Evolutionary conservation across 257 asterid genomes (phyloP).

Genomic region (Solanum clarkiae): DNA sequence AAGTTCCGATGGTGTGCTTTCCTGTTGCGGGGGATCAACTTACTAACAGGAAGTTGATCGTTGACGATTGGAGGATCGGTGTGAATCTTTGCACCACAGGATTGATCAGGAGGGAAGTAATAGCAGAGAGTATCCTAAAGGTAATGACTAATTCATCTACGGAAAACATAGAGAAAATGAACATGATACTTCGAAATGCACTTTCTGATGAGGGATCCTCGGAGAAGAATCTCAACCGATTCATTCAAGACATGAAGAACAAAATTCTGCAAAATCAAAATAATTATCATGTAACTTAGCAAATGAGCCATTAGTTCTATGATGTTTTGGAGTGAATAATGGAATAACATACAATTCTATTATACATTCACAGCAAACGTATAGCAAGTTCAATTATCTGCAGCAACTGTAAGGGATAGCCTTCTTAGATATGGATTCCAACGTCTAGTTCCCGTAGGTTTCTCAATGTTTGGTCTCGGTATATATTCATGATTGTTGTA

Average conservation of each 20-base stretch:
- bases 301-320: neutral
- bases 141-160: neutral
- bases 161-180: neutral
- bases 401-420: neutral
- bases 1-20: constrained; percentile 3
- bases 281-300: neutral
- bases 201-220: neutral
- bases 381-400: neutral
- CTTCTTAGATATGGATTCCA: no score
- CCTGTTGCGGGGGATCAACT: neutral
- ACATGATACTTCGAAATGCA: neutral
- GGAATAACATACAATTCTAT: neutral
- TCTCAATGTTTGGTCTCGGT: no score
- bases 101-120: neutral
- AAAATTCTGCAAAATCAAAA: neutral
- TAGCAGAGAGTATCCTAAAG: neutral
- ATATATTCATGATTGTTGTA: no score
- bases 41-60: constrained; percentile 3
- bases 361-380: neutral
- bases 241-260: neutral
- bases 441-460: no score
- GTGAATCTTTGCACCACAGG: neutral
- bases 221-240: neutral
- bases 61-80: constrained; percentile 2
- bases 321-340: neutral